phyloP scores from a whole-genome alignment of 148 eudicot species.

The Fagopyrum tataricum region DNA sequence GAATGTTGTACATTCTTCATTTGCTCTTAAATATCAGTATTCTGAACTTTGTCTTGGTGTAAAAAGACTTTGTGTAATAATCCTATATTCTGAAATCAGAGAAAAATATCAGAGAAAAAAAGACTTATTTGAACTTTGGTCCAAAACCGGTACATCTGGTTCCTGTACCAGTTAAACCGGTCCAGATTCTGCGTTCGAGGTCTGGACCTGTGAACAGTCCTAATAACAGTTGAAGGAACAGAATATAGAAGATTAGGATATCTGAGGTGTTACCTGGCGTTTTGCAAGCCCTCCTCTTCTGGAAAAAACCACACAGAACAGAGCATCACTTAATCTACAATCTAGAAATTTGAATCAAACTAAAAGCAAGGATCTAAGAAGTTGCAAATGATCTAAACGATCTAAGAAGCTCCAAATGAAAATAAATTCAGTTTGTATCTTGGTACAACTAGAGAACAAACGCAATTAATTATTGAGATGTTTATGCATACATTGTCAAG shows the following conservation, averaged over 20 bases:
- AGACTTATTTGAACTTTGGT: too few species aligned
- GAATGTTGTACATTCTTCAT: too few species aligned
- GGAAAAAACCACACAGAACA: constrained; percentile 90
- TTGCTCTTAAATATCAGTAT: too few species aligned
- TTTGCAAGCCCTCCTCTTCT: constrained; percentile 98
- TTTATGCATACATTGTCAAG: constrained; percentile 68
- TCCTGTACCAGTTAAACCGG: too few species aligned
- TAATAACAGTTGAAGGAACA: not conserved
- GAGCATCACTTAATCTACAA: constrained; percentile 86
- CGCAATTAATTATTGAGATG: not conserved
- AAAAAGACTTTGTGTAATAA: too few species aligned
- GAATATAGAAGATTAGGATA: not conserved
- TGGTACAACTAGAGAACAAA: not conserved
- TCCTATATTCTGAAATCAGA: too few species aligned
- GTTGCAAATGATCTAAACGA: constrained; percentile 39
- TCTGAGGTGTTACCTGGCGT: constrained; percentile 57
- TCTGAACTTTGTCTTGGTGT: too few species aligned
- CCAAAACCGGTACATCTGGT: too few species aligned
- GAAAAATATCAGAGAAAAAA: too few species aligned
- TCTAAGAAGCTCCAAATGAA: constrained; percentile 27
- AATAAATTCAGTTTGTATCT: constrained; percentile 1
- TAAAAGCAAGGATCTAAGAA: not conserved
- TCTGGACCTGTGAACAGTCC: too few species aligned
- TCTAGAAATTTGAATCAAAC: constrained; percentile 31
- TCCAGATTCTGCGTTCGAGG: too few species aligned